phyloP scores from a whole-genome alignment of 1,284 basidiomycete genomes.

The Melampsora americana region DNA sequence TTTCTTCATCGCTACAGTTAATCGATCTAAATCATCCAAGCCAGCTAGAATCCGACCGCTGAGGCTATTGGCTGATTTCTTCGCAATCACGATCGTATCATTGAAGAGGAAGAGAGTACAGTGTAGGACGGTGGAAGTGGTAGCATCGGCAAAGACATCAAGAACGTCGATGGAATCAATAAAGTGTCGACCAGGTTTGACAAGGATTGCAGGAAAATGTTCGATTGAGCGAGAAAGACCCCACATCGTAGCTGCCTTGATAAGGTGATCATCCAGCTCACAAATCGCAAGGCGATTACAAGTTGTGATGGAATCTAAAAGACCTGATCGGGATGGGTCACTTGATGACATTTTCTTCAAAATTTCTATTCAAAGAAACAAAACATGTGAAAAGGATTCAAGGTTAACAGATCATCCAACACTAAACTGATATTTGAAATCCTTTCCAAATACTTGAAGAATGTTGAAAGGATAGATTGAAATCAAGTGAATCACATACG shows the following conservation, averaged over 20 bases:
- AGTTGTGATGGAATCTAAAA: slow-evolving; percentile 77
- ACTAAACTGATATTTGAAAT: too few relatives aligned
- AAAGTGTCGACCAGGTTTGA: slow-evolving; percentile 79
- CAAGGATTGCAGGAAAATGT: slow-evolving; percentile 78
- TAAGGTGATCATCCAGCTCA: slow-evolving; percentile 86
- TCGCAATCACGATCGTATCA: slow-evolving; percentile 86
- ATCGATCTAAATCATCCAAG: slow-evolving; percentile 74
- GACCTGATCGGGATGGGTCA: slow-evolving; percentile 58
- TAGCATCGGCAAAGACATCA: slow-evolving; percentile 62
- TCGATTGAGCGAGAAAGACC: slow-evolving; percentile 81
- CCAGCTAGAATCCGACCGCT: slow-evolving; percentile 74
- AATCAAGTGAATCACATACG: too few relatives aligned
- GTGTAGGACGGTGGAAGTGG: slow-evolving; percentile 61
- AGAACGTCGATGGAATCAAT: slow-evolving; percentile 93
- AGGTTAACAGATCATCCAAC: too few relatives aligned
- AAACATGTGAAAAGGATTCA: too few relatives aligned
- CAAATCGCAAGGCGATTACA: slow-evolving; percentile 87
- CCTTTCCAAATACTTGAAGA: too few relatives aligned
- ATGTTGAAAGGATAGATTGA: too few relatives aligned
- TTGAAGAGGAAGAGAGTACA: slow-evolving; percentile 92
- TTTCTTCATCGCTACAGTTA: slow-evolving; percentile 57
- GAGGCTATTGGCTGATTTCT: slow-evolving; percentile 71
- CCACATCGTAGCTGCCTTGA: slow-evolving; percentile 82
- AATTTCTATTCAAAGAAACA: too few relatives aligned
- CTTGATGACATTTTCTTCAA: slow-evolving; percentile 47